Percentiles rank a stretch among this genome's conserved stretches.
phyloP scores from a whole-genome alignment of 305 asterid genomes.

The Fraxinus latifolia region DNA sequence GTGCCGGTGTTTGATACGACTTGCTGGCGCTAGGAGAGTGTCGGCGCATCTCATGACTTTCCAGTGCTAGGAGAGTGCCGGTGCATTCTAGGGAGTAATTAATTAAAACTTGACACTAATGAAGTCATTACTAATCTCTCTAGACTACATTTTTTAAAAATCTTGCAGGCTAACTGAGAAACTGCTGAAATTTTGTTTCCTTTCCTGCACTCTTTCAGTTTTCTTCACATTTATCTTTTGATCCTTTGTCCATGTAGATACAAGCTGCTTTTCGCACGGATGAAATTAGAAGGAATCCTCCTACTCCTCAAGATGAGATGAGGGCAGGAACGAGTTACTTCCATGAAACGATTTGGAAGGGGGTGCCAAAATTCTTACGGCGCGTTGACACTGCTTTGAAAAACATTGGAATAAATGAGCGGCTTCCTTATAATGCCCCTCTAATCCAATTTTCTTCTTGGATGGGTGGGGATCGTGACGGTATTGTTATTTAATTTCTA shows the following conservation, averaged over 20 bases:
- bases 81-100: background rate
- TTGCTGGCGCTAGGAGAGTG: too few relatives aligned
- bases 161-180: slow-evolving; percentile 86
- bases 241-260: slow-evolving; percentile 45
- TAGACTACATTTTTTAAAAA: slow-evolving; percentile 63
- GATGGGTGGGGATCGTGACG: slow-evolving; percentile 99
- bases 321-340: slow-evolving; percentile 95
- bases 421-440: slow-evolving; percentile 86
- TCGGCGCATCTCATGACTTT: too few relatives aligned
- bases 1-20: too few relatives aligned
- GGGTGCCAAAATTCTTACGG: slow-evolving; percentile 80
- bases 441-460: slow-evolving; percentile 85
- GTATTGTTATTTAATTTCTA: slow-evolving; percentile 32
- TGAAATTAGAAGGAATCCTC: slow-evolving; percentile 84
- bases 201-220: background rate
- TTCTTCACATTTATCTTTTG: background rate
- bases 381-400: slow-evolving; percentile 88
- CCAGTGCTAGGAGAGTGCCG: too few relatives aligned
- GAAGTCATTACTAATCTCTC: slow-evolving; percentile 21
- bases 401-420: slow-evolving; percentile 82
- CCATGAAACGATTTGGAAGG: slow-evolving; percentile 92
- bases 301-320: slow-evolving; percentile 93
- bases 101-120: too few relatives aligned
- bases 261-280: slow-evolving; percentile 96
- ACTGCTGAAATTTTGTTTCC: slow-evolving; percentile 46